Conservation (phyloP, 2,329 filamentous ascomycete genomes). For the Pseudocercospora musae region DNA sequence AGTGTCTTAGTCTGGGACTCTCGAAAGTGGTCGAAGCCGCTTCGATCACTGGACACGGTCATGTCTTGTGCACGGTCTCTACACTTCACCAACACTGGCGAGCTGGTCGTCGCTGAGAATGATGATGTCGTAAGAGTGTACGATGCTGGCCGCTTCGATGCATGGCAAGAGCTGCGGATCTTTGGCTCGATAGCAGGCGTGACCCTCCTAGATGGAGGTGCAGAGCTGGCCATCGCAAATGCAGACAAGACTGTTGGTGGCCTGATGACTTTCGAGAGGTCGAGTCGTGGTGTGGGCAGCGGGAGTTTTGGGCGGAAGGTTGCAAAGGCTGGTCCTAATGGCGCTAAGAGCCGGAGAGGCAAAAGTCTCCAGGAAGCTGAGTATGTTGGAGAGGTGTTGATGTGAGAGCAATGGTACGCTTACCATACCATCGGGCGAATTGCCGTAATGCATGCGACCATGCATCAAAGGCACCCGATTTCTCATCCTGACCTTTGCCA, state of each 20-base stretch:
- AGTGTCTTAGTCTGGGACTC: slow-evolving; percentile 74
- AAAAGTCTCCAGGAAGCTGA: not conserved
- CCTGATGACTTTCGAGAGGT: slow-evolving; percentile 19
- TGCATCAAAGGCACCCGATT: too few relatives aligned
- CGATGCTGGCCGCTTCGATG: slow-evolving; percentile 49
- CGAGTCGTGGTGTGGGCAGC: slow-evolving; percentile 5
- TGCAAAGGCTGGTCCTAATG: not conserved
- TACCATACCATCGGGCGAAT: too few relatives aligned
- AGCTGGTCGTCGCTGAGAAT: slow-evolving; percentile 71
- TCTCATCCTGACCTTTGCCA: too few relatives aligned
- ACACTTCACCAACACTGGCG: slow-evolving; percentile 68
- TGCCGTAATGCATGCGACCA: too few relatives aligned
- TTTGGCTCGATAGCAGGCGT: slow-evolving; percentile 74
- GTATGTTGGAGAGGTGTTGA: not conserved
- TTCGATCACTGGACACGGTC: slow-evolving; percentile 58
- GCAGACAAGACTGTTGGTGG: slow-evolving; percentile 32
- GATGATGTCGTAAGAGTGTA: slow-evolving; percentile 66
- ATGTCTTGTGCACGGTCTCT: slow-evolving; percentile 68
- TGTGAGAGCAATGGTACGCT: not conserved
- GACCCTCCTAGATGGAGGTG: slow-evolving; percentile 63
- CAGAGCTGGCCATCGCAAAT: slow-evolving; percentile 66
- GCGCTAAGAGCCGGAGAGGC: not conserved
- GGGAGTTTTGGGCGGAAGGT: slow-evolving; percentile 2
- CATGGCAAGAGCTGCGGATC: slow-evolving; percentile 61
- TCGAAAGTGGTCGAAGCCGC: slow-evolving; percentile 60